phyloP scores from a whole-genome alignment of 2,329 filamentous ascomycete genomes.

The Aspergillus sp. region DNA sequence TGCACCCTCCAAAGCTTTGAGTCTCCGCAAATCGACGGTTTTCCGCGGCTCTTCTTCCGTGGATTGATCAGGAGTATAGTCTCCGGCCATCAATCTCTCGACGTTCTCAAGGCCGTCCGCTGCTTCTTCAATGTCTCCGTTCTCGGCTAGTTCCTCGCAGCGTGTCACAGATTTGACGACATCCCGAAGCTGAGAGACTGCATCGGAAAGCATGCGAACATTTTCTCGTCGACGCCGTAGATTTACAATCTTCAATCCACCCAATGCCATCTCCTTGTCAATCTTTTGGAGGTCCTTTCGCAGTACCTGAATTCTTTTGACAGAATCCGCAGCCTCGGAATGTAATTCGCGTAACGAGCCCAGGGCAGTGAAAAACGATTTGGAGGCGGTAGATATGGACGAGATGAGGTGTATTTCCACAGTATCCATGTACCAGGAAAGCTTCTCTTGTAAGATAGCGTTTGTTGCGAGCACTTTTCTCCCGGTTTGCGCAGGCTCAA shows the following conservation, averaged over 20 bases:
- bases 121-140: slow-evolving; percentile 78
- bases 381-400: slow-evolving; percentile 92
- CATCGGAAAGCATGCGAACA: slow-evolving; percentile 74
- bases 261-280: slow-evolving; percentile 82
- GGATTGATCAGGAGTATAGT: slow-evolving; percentile 45
- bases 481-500: slow-evolving; percentile 54
- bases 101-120: slow-evolving; percentile 74
- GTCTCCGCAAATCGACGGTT: slow-evolving; percentile 69
- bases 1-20: slow-evolving; percentile 78
- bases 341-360: slow-evolving; percentile 89
- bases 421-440: slow-evolving; percentile 99
- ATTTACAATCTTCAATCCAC: slow-evolving; percentile 80
- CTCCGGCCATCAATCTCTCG: slow-evolving; percentile 77
- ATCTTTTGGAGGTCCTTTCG: slow-evolving; percentile 76
- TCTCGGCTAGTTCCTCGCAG: slow-evolving; percentile 80
- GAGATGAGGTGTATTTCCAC: slow-evolving; percentile 96
- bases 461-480: slow-evolving; percentile 92
- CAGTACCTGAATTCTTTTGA: slow-evolving; percentile 77
- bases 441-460: slow-evolving; percentile 93
- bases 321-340: slow-evolving; percentile 86
- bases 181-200: slow-evolving; percentile 76
- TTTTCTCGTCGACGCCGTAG: slow-evolving; percentile 82
- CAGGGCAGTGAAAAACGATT: slow-evolving; percentile 92
- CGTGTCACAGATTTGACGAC: slow-evolving; percentile 72
- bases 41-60: slow-evolving; percentile 32